Evolutionary conservation across 2,329 filamentous ascomycete genomes (phyloP), one percentile per base, ranked within the genome.

Genomic region (Hymenoscyphus salicellus): DNA sequence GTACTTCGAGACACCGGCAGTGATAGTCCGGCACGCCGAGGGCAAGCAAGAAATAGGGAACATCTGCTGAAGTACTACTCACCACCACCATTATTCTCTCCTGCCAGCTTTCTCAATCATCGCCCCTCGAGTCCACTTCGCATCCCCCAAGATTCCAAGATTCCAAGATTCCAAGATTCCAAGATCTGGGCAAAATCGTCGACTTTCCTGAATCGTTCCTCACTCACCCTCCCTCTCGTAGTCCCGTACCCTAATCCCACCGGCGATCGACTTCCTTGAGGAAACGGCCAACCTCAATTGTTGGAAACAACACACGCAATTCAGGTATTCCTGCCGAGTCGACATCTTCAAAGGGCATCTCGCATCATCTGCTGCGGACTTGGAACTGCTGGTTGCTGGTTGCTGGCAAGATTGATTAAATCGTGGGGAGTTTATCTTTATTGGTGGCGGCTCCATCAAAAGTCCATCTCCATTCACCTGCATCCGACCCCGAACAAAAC

Each of bases 381-480:
- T 16, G 11, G 41, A 23, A n/a, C n/a, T n/a, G n/a, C n/a, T n/a
- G n/a, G n/a, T n/a, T 49, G 20, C 20, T 52, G 20, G 46, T 20
- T 14, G 46, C n/a, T 23, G 23, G 46, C 46, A 52, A 26, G 20
- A 52, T 52, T 52, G 46, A 52, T 26, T 23, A 52, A 52, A 52
- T 52, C 46, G 46, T 52, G 46, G 46, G 46, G 46, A 52, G 46
- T 26, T 23, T 23, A 52, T 52, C 46, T 52, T 52, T 23, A 52
- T 52, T 52, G 46, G 46, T 23, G 46, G 46, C 43, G 43, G 43
- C 46, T 52, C 46, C 46, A 52, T 52, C 20, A 14, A 26, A 52
- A 36, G 26, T 58, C 58, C 23, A 60, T 41, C 58, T 41, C 58
- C 55, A 56, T 56, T n/a, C 16, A 33, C 55, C 55, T 56, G 55